Evolutionary conservation across 257 asterid species (phyloP), one percentile per base, ranked within the genome.

Genomic region (Primulina eburnea): DNA sequence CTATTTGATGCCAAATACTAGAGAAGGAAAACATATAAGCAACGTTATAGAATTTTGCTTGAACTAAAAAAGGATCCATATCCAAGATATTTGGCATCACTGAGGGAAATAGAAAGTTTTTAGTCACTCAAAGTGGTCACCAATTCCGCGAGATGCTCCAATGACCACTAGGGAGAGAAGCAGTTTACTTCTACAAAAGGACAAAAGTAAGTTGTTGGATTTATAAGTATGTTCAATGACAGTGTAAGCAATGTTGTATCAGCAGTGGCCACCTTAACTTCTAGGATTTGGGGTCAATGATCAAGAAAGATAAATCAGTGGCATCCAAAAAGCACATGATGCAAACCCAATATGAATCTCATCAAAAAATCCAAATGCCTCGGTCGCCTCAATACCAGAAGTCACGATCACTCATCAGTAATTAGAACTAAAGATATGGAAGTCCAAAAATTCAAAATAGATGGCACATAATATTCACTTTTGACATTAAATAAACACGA

Each of bases 251-350:
- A 62, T 29, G 29, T 35, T 68, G 67, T 20, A 53, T 64, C 73
- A 63, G 29, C 29, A 28, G 29, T 28, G 21, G 70, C 37, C 58
- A 21, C 70, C 4, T 57, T 26, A 38, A 10, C 50, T 71, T 64
- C 68, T 71, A 63, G 62, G 32, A 68, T 47, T 56, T 52, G 79
- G 81, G 83, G 64, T 78, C 81, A 78, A 59, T 59, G 77, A 75
- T 68, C 63, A 73, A 58, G 81, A 81, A 72, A 75, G 67, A 73
- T 67, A 72, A 52, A 67, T 71, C 73, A 76, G 71, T 82, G 76
- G 78, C 71, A 76, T 82, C 83, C 81, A 76, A 76, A 76, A 82
- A 71, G 81, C 82, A 82, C 82, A 78, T 78, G 86, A 73, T 73
- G 74, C 77, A 72, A 64, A 67, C 59, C 67, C 43, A 77, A 64